phyloP scores from a whole-genome alignment of 176 grass and related monocot genomes.

The Chloris gayana region DNA sequence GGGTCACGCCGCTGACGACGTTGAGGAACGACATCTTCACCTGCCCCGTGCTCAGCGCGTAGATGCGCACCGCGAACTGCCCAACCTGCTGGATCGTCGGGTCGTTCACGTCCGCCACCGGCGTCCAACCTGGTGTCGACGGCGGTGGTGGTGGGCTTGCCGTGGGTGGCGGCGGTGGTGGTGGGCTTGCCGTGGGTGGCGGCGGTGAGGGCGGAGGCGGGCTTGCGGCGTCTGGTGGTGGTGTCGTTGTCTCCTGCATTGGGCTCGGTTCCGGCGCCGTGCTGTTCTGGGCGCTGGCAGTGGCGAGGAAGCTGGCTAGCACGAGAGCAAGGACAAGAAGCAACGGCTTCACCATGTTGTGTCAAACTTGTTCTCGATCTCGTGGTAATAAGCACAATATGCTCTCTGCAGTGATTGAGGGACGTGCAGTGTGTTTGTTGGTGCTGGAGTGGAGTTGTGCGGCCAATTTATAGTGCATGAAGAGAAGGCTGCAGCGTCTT shows the following conservation, averaged over 20 bases:
- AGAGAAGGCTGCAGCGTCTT: not conserved
- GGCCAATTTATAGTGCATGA: not conserved
- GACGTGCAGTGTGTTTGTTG: not conserved
- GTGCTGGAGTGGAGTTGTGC: not conserved
- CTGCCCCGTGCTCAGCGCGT: not conserved
- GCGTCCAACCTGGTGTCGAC: constrained; percentile 4
- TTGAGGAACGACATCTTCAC: not conserved
- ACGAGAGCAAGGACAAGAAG: too few species aligned
- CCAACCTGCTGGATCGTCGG: constrained; percentile 30
- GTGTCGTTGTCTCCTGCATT: not conserved
- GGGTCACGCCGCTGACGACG: constrained; percentile 34
- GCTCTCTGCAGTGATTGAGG: too few species aligned
- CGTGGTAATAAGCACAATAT: too few species aligned
- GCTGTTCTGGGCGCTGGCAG: too few species aligned
- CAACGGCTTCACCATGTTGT: too few species aligned
- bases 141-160: not conserved
- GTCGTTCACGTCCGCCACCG: constrained; percentile 34
- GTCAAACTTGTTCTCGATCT: too few species aligned
- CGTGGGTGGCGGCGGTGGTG: not conserved
- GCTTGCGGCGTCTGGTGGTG: not conserved
- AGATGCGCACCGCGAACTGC: constrained; percentile 38
- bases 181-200: not conserved
- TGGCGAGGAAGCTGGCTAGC: too few species aligned
- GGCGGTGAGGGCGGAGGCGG: too few species aligned
- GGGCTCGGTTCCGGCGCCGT: too few species aligned